These are phyloP conservation scores for Hypsizygus ulmarius DNA, from an alignment of 1,284 basidiomycete genomes.

Conservation along the genomic window DNA sequence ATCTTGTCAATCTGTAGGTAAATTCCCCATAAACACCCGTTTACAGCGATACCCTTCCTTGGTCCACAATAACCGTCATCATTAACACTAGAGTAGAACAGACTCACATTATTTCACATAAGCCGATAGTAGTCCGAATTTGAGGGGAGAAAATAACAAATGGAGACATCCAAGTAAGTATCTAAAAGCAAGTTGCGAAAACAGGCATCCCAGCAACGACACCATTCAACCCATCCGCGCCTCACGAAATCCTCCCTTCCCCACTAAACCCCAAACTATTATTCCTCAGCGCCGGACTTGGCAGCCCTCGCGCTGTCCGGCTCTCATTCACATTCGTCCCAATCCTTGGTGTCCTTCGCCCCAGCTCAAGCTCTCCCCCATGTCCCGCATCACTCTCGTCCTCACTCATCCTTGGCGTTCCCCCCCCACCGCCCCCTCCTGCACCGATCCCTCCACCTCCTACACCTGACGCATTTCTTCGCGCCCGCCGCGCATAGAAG, in stretches of 20 bases:
- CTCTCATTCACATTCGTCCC: conserved; percentile 42
- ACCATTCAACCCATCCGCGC: not conserved
- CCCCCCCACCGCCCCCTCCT: conserved; percentile 30
- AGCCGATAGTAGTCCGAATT: conserved; percentile 2
- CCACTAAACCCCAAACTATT: conserved; percentile 17
- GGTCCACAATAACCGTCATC: too few relatives aligned
- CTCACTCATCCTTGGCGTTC: conserved; percentile 55
- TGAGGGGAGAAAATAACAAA: not conserved
- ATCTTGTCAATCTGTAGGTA: too few relatives aligned
- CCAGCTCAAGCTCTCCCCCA: conserved; percentile 20
- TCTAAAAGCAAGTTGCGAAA: not conserved
- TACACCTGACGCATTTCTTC: conserved; percentile 39
- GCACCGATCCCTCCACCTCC: conserved; percentile 16
- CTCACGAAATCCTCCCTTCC: conserved; percentile 20
- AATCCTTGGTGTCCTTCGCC: conserved; percentile 11
- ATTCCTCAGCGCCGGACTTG: conserved; percentile 50
- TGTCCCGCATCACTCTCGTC: conserved; percentile 40
- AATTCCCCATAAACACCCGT: too few relatives aligned
- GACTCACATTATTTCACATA: not conserved
- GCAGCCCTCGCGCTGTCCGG: conserved; percentile 55
- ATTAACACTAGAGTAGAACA: too few relatives aligned
- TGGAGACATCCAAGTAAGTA: conserved; percentile 7
- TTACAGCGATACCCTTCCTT: too few relatives aligned
- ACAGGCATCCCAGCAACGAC: not conserved
- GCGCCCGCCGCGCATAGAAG: conserved; percentile 77